Conservation (phyloP, 129 eudicot genomes). For the Helianthus tuberosus region DNA sequence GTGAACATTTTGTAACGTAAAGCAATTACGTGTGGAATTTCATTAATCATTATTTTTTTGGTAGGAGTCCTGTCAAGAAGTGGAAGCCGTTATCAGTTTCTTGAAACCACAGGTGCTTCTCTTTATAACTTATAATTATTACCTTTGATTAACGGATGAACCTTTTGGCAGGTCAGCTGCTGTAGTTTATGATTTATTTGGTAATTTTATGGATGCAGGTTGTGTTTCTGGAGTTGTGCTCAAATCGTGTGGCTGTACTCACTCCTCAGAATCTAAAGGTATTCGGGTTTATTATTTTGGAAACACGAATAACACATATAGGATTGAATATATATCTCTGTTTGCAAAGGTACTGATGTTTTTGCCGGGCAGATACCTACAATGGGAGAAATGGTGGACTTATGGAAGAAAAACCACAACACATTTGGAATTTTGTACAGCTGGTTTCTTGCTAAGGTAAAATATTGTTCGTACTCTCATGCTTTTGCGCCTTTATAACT, state of each 20-base stretch:
- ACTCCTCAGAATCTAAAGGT: conserved; percentile 87
- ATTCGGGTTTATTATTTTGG: conserved; percentile 7
- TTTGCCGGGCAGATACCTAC: conserved; percentile 77
- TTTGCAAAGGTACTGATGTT: conserved; percentile 23
- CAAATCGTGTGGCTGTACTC: conserved; percentile 80
- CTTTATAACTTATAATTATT: conserved; percentile 21
- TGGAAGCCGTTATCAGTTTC: conserved; percentile 79
- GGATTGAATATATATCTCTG: conserved; percentile 6
- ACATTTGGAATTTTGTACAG: conserved; percentile 87
- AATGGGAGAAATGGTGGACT: conserved; percentile 78
- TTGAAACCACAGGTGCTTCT: conserved; percentile 88
- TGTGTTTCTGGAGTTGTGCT: conserved; percentile 91
- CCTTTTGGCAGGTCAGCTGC: conserved; percentile 24
- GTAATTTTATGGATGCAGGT: conserved; percentile 50
- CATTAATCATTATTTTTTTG: conserved; percentile 11
- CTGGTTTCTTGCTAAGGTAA: conserved; percentile 97
- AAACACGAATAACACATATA: not conserved
- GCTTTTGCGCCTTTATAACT: conserved; percentile 13
- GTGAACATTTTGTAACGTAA: conserved; percentile 1
- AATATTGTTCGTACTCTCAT: conserved; percentile 15
- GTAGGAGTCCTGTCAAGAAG: conserved; percentile 97
- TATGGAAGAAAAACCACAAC: conserved; percentile 91
- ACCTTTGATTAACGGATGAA: conserved; percentile 29
- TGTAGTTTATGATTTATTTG: not conserved
- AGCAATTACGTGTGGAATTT: conserved; percentile 8